Conservation (phyloP, 352 stramenopile genomes). For the Peronospora tabacina region DNA sequence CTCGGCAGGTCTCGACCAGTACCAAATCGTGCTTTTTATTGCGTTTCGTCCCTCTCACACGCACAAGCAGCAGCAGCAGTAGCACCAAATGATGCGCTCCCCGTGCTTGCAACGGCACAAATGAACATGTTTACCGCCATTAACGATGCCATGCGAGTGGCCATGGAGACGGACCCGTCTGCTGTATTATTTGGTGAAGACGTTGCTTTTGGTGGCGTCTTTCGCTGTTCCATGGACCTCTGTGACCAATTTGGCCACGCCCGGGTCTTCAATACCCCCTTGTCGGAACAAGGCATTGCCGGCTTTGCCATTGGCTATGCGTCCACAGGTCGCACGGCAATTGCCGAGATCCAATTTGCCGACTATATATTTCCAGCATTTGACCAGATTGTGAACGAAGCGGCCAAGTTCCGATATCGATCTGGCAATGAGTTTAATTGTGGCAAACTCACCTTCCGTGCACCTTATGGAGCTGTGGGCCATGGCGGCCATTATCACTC, state of each 20-base stretch:
- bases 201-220: constrained; percentile 97
- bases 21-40: constrained; percentile 6
- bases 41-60: constrained; percentile 9
- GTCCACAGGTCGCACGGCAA: constrained; percentile 91
- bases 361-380: constrained; percentile 98
- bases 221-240: constrained; percentile 93
- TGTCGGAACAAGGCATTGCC: constrained; percentile 92
- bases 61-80: constrained; percentile 15
- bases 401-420: constrained; percentile 97
- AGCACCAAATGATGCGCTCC: constrained; percentile 16
- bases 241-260: constrained; percentile 90
- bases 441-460: constrained; percentile 93
- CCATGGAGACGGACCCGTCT: constrained; percentile 82
- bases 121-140: constrained; percentile 93
- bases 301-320: constrained; percentile 98
- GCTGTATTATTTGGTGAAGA: constrained; percentile 97
- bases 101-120: constrained; percentile 45
- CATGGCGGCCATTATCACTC: constrained; percentile 93
- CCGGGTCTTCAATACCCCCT: constrained; percentile 95
- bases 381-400: constrained; percentile 96
- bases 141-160: constrained; percentile 88
- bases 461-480: constrained; percentile 92
- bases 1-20: background rate
- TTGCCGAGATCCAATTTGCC: constrained; percentile 96
- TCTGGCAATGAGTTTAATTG: constrained; percentile 96